phyloP scores from a whole-genome alignment of 2,329 filamentous ascomycete genomes.

The Claviceps paspali region DNA sequence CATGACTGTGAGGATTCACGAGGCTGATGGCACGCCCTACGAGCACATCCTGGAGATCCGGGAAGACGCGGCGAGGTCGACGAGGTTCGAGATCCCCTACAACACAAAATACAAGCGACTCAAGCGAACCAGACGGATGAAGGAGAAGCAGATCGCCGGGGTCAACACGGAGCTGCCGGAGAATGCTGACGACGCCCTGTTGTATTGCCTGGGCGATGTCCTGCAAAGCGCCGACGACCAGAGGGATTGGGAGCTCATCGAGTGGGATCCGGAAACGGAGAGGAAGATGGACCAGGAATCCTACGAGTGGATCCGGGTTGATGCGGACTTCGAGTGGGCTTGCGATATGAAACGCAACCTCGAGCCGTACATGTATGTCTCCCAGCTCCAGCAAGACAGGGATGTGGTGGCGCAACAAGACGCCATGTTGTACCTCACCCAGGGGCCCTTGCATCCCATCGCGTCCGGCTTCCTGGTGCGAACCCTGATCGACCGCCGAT shows the following conservation, averaged over 20 bases:
- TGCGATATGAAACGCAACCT: slow-evolving; percentile 69
- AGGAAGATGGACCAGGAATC: slow-evolving; percentile 87
- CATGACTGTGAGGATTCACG: slow-evolving; percentile 95
- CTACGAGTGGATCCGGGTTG: slow-evolving; percentile 96
- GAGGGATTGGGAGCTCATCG: slow-evolving; percentile 66
- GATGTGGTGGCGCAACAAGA: slow-evolving; percentile 83
- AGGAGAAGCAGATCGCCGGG: slow-evolving; percentile 48
- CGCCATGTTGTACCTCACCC: slow-evolving; percentile 59
- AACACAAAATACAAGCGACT: slow-evolving; percentile 98
- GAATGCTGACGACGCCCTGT: slow-evolving; percentile 61
- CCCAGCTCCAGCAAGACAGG: slow-evolving; percentile 89
- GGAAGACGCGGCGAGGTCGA: slow-evolving; percentile 57
- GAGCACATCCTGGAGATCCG: slow-evolving; percentile 96
- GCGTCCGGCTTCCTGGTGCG: slow-evolving; percentile 80
- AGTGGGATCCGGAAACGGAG: slow-evolving; percentile 84
- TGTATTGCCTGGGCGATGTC: slow-evolving; percentile 87
- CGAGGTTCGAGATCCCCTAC: slow-evolving; percentile 87
- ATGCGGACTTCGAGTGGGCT: slow-evolving; percentile 97
- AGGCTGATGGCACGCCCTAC: slow-evolving; percentile 94
- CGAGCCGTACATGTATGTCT: slow-evolving; percentile 94
- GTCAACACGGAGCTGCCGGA: slow-evolving; percentile 45
- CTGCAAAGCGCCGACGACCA: slow-evolving; percentile 72
- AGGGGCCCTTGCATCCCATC: slow-evolving; percentile 55
- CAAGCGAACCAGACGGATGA: slow-evolving; percentile 72
- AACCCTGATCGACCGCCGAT: slow-evolving; percentile 79